Evolutionary conservation across 768 basidiomycete species (phyloP).

Genomic region (Butyriboletus loyo): DNA sequence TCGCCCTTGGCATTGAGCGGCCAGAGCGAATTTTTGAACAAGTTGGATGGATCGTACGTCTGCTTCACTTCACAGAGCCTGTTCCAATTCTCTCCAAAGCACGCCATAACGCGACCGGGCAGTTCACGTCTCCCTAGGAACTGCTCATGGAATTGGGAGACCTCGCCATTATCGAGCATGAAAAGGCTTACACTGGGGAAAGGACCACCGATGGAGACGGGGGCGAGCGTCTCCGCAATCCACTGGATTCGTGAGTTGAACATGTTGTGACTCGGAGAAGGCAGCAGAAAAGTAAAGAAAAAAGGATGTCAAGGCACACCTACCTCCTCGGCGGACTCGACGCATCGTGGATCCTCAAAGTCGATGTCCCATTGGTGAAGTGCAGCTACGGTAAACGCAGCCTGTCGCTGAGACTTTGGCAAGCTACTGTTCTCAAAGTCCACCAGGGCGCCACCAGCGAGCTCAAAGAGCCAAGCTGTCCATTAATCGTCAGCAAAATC

Average conservation of each 20-base stretch:
- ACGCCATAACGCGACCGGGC: constrained; percentile 57
- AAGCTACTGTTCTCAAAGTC: constrained; percentile 75
- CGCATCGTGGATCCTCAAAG: constrained; percentile 75
- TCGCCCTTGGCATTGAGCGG: constrained; percentile 61
- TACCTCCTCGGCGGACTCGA: constrained; percentile 79
- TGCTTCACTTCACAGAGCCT: constrained; percentile 70
- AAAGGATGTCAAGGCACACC: constrained; percentile 10
- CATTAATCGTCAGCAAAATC: not conserved
- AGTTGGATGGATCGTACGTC: constrained; percentile 68
- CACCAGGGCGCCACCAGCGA: constrained; percentile 74
- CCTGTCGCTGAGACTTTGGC: constrained; percentile 75
- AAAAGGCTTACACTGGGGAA: constrained; percentile 70
- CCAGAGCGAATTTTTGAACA: constrained; percentile 82
- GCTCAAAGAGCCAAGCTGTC: constrained; percentile 88
- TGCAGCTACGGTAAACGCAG: constrained; percentile 81
- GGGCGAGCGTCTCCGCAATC: constrained; percentile 71
- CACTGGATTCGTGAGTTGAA: constrained; percentile 45
- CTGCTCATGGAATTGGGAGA: constrained; percentile 37
- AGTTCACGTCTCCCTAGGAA: constrained; percentile 74
- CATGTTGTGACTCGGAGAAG: constrained; percentile 12
- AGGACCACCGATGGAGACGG: constrained; percentile 74
- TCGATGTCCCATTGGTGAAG: constrained; percentile 92
- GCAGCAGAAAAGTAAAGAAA: not conserved
- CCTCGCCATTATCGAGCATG: constrained; percentile 14
- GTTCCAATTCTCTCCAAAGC: constrained; percentile 73